These are phyloP conservation scores for Circinella minor DNA, from an alignment of 371 early-diverging fungal species.

Conservation along the genomic window DNA sequence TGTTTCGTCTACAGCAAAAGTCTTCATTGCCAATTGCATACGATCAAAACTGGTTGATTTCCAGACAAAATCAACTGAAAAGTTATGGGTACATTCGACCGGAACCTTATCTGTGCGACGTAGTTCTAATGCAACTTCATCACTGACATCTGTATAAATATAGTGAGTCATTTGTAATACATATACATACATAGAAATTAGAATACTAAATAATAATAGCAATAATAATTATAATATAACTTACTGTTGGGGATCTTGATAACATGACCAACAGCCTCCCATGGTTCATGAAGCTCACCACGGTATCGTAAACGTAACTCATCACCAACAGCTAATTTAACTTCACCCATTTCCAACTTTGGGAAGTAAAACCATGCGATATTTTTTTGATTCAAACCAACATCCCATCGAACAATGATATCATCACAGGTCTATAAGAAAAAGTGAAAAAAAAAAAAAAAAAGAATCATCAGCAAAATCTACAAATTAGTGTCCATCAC, in stretches of 20 bases:
- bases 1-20: slow-evolving; percentile 92
- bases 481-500: too few species aligned
- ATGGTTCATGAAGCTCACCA: slow-evolving; percentile 85
- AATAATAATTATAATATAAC: slow-evolving; percentile 10
- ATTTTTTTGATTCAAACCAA: slow-evolving; percentile 93
- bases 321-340: slow-evolving; percentile 95
- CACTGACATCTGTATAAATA: slow-evolving; percentile 70
- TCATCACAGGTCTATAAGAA: slow-evolving; percentile 83
- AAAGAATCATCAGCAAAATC: too few species aligned
- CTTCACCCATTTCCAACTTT: slow-evolving; percentile 91
- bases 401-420: slow-evolving; percentile 96
- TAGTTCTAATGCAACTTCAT: slow-evolving; percentile 93
- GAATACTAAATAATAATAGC: neutral
- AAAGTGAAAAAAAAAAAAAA: too few species aligned
- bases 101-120: slow-evolving; percentile 71
- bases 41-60: slow-evolving; percentile 96
- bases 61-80: slow-evolving; percentile 99
- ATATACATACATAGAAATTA: neutral
- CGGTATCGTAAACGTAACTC: slow-evolving; percentile 90
- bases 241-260: slow-evolving; percentile 93
- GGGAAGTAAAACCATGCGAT: slow-evolving; percentile 94
- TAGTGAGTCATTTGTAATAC: neutral
- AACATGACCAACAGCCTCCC: slow-evolving; percentile 93
- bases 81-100: slow-evolving; percentile 89
- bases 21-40: slow-evolving; percentile 95